These are phyloP conservation scores for Gossypium laxum DNA, from an alignment of 441 rosid species.

Conservation along the genomic window DNA sequence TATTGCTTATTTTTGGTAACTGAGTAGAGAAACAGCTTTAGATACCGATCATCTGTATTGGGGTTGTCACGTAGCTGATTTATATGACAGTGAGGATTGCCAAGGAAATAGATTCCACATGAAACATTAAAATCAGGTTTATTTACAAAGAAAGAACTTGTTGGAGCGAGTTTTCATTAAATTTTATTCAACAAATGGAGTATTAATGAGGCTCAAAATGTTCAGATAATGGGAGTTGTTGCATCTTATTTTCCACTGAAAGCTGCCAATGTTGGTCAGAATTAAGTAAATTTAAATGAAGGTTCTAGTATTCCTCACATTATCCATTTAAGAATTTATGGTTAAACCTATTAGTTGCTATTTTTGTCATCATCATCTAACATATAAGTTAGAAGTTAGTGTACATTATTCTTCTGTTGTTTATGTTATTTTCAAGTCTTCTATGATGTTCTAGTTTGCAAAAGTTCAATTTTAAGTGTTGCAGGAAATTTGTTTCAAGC, in stretches of 20 bases:
- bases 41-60: neutral
- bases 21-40: neutral
- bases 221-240: neutral
- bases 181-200: neutral
- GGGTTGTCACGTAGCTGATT: neutral
- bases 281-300: neutral
- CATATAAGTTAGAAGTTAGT: neutral
- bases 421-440: neutral
- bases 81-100: neutral
- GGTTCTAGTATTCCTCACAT: neutral
- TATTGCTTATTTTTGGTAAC: neutral
- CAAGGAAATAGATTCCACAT: neutral
- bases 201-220: neutral
- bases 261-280: neutral
- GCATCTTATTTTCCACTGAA: neutral
- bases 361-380: neutral
- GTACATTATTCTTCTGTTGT: neutral
- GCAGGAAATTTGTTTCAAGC: slow-evolving; percentile 71
- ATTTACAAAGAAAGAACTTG: neutral
- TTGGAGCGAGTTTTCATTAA: neutral
- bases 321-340: neutral
- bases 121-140: neutral
- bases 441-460: neutral
- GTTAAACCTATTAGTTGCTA: neutral
- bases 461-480: neutral